phyloP scores from a whole-genome alignment of 1,284 basidiomycete genomes.

The Grifola frondosa region DNA sequence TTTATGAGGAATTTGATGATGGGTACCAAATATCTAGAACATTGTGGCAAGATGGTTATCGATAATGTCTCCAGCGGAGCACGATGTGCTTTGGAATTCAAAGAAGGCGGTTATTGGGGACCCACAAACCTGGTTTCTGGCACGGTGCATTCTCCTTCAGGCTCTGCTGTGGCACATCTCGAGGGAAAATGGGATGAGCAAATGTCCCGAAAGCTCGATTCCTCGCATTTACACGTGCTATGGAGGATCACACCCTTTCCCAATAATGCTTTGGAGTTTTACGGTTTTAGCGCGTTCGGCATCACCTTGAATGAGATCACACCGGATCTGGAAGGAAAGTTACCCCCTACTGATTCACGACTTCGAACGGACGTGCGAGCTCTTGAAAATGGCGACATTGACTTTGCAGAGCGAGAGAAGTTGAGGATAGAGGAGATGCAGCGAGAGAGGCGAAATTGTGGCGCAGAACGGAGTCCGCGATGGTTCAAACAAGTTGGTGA shows the following conservation, averaged over 20 bases:
- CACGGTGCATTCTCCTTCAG: constrained; percentile 52
- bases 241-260: constrained; percentile 77
- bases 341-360: constrained; percentile 87
- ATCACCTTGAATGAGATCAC: constrained; percentile 84
- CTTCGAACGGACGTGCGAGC: constrained; percentile 84
- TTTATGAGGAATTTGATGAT: constrained; percentile 90
- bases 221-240: constrained; percentile 69
- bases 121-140: constrained; percentile 75
- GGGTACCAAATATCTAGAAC: constrained; percentile 88
- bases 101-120: constrained; percentile 82
- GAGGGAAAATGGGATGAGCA: constrained; percentile 88
- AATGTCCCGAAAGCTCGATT: constrained; percentile 63
- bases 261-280: constrained; percentile 71
- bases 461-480: constrained; percentile 54
- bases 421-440: constrained; percentile 71
- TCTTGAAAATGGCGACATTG: constrained; percentile 79
- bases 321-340: constrained; percentile 59
- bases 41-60: constrained; percentile 74
- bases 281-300: constrained; percentile 81
- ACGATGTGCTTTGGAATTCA: constrained; percentile 76
- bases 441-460: constrained; percentile 61
- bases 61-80: constrained; percentile 55
- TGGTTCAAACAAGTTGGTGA: constrained; percentile 76
- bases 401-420: constrained; percentile 79
- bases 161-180: constrained; percentile 53